Evolutionary conservation across 202 grass and related monocot genomes (phyloP), one percentile per base, ranked within the genome.

Genomic region (Schoenoplectus tabernaemontani): DNA sequence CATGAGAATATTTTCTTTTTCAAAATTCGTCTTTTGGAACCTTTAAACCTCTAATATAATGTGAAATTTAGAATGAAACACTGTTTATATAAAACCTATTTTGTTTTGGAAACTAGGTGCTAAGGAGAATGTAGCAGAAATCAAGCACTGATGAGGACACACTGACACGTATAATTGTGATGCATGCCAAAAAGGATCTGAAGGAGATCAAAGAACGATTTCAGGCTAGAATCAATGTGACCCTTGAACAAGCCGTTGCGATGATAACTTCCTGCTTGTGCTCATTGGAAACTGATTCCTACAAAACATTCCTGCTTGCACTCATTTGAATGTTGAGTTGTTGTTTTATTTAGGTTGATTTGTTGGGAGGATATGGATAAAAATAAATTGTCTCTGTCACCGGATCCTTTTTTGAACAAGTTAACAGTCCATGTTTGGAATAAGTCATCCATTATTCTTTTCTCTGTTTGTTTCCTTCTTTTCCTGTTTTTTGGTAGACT

Each of bases 151-250:
- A 97, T 44, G 91, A 93, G 82, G 89, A 93, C 20, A 84, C 82
- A 32, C 86, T 97, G 2, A 84, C 82, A 38, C 84, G 91, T 5
- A 57, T 90, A 56, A 61, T 93, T 30, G 87, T 97, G 30, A 78
- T 82, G 85, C 94, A 81, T 63, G 89, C 91, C 1, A 91, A 97
- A 87, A 93, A 92, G 78, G 87, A 93, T 81, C 71, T 97, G 13
- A 83, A 83, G 86, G 77, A 24, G 46, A 93, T 97, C 50, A 83
- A 87, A 58, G 82, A 84, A 59, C 61, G 63, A 72, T 97, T 97
- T 78, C 53, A 84, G 16, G 81, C 47, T 56, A 90, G 84, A 83
- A 44, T 82, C 0, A 88, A 86, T 20, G 58, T 53, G 44, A 41
- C 89, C 54, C 71, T 97, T 61, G 87, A 93, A 76, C 56, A 90